These are phyloP conservation scores for Hymenotorrendiella dingleyae DNA, from an alignment of 2,329 filamentous ascomycete species.

Conservation along the genomic window DNA sequence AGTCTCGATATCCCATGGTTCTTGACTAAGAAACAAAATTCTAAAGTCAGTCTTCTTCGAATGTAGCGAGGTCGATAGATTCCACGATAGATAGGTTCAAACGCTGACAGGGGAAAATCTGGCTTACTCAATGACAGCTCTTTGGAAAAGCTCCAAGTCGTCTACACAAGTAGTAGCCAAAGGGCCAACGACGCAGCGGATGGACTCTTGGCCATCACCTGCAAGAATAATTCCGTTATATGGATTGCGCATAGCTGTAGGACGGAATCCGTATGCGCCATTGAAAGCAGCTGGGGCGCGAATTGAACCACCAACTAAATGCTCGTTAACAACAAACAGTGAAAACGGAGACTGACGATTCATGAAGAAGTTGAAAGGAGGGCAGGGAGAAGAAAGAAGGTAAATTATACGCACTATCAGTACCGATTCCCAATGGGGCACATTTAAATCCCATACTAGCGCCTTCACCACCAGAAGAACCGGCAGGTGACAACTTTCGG, in stretches of 20 bases:
- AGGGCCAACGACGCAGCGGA: slow-evolving; percentile 24
- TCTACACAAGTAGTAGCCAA: slow-evolving; percentile 27
- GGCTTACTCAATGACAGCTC: slow-evolving; percentile 27
- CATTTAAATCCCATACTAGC: slow-evolving; percentile 37
- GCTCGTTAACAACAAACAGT: neutral
- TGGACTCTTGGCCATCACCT: slow-evolving; percentile 31
- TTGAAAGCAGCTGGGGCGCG: slow-evolving; percentile 34
- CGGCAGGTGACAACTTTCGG: slow-evolving; percentile 51
- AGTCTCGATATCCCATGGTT: slow-evolving; percentile 32
- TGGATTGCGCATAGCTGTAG: slow-evolving; percentile 24
- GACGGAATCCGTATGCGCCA: slow-evolving; percentile 24
- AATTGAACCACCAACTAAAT: slow-evolving; percentile 35
- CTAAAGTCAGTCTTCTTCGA: too few species aligned
- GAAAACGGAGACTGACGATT: neutral
- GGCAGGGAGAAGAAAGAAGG: too few species aligned
- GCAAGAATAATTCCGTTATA: slow-evolving; percentile 27
- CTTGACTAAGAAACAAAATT: too few species aligned
- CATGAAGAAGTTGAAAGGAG: too few species aligned
- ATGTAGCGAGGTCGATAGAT: too few species aligned
- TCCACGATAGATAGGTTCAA: too few species aligned
- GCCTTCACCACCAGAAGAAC: slow-evolving; percentile 57
- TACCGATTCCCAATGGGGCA: slow-evolving; percentile 36
- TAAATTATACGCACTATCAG: slow-evolving; percentile 28
- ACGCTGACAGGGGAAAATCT: too few species aligned
- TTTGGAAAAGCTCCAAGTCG: slow-evolving; percentile 30